Evolutionary conservation across 2,329 filamentous ascomycete genomes (phyloP), one percentile per base, ranked within the genome.

Genomic region (Trichoderma cornu-damae): DNA sequence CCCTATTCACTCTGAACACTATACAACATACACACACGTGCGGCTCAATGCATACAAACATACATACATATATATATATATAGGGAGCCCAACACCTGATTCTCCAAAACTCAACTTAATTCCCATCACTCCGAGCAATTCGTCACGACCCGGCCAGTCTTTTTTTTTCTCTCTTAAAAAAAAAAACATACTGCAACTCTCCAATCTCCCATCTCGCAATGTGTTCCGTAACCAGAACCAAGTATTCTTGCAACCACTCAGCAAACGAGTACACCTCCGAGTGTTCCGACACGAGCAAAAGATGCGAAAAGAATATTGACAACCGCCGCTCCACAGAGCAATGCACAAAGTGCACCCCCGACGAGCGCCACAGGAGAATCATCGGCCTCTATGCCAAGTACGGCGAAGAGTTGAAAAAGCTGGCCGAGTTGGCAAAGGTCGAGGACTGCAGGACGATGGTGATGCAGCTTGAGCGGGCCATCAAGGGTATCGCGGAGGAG

Each of bases 251-350:
- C 28, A 32, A 28, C 6, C 53, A 57, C 35, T n/a, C 34, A 7
- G 3, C 4, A 3, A n/a, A 11, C 20, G 12, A 20, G 14, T 55
- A 55, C 16, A 9, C 18, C 5, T 12, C 2, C 5, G n/a, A 46
- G 9, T 55, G 52, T 42, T 9, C 32, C 2, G 24, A 28, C 22
- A 7, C 12, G 2, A 12, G 22, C 16, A 44, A 37, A n/a, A 28
- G 38, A 46, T 55, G 52, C 32, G 42, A 46, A 43, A 55, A 55
- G 22, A 12, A 38, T 6, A 55, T 55, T n/a, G 16, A 12, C 3
- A 42, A 20, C 16, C 12, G 2, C n/a, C 14, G 11, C 42, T 28
- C 42, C 11, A 2, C n/a, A 3, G 42, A 46, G 0, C 20, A 30
- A 9, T 55, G 52, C 34, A 20, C 16, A 24, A 47, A 47, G 6